These are phyloP conservation scores for Fusarium lyarnte DNA, from an alignment of 2,329 filamentous ascomycete species.

Conservation along the genomic window DNA sequence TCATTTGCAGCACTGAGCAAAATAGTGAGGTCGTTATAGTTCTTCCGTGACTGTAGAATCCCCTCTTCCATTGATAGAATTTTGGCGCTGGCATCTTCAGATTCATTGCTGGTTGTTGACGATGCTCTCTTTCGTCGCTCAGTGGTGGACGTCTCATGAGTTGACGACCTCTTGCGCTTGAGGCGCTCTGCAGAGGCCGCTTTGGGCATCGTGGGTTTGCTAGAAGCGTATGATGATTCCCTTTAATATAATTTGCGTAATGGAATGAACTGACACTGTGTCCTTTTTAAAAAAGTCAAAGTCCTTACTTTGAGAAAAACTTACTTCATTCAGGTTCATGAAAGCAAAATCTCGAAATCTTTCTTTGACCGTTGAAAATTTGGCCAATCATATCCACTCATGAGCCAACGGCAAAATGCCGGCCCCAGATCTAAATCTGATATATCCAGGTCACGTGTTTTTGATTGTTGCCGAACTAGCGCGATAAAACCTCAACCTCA, in stretches of 20 bases:
- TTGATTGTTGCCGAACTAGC: conserved; percentile 52
- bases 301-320: not conserved
- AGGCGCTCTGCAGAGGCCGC: conserved; percentile 44
- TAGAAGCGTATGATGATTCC: not conserved
- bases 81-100: conserved; percentile 66
- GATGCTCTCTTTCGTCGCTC: conserved; percentile 60
- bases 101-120: conserved; percentile 58
- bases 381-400: conserved; percentile 42
- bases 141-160: conserved; percentile 56
- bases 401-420: conserved; percentile 39
- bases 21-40: conserved; percentile 89
- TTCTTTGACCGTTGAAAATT: conserved; percentile 43
- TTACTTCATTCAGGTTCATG: conserved; percentile 29
- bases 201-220: conserved; percentile 41
- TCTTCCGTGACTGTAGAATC: conserved; percentile 84
- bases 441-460: conserved; percentile 49
- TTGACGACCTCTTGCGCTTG: conserved; percentile 63
- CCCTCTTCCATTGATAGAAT: conserved; percentile 81
- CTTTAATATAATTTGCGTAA: not conserved
- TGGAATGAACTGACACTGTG: not conserved
- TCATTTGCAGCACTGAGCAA: conserved; percentile 68
- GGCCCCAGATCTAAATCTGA: conserved; percentile 38
- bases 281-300: not conserved
- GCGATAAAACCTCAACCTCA: conserved; percentile 63
- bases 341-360: conserved; percentile 45